Conservation (phyloP, 345 rosid genomes). For the Balakata baccata region DNA sequence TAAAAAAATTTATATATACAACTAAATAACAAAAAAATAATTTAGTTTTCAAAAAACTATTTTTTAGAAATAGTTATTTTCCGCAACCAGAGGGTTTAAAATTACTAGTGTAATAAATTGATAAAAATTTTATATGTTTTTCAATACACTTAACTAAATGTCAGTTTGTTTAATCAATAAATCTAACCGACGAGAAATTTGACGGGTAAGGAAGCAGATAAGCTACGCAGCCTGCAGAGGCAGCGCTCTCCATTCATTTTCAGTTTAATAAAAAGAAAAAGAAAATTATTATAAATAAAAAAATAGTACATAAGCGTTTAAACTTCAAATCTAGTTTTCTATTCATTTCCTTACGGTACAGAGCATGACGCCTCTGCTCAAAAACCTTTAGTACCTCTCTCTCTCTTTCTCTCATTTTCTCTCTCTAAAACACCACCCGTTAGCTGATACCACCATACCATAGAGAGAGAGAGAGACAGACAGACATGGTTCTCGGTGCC, state of each 20-base stretch:
- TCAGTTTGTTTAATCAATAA: too few species aligned
- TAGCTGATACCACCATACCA: not conserved
- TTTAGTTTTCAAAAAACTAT: too few species aligned
- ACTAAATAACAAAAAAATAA: too few species aligned
- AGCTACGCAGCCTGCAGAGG: not conserved
- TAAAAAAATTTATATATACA: too few species aligned
- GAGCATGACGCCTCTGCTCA: not conserved
- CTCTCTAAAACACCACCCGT: not conserved
- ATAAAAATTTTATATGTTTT: too few species aligned
- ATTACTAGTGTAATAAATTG: too few species aligned
- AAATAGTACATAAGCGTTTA: slow-evolving; percentile 9
- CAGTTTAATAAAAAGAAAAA: not conserved
- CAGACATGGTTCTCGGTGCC: slow-evolving; percentile 55
- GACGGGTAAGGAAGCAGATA: not conserved
- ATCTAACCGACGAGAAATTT: too few species aligned
- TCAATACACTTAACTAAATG: too few species aligned
- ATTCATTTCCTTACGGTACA: slow-evolving; percentile 1
- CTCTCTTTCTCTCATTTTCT: not conserved
- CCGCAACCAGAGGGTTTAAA: too few species aligned
- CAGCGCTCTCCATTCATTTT: slow-evolving; percentile 12
- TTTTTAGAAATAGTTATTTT: too few species aligned
- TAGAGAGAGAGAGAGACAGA: not conserved
- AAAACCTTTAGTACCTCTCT: not conserved
- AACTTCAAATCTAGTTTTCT: slow-evolving; percentile 18
- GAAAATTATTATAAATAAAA: not conserved